phyloP scores from a whole-genome alignment of 345 rosid species.

The Passiflora organensis region DNA sequence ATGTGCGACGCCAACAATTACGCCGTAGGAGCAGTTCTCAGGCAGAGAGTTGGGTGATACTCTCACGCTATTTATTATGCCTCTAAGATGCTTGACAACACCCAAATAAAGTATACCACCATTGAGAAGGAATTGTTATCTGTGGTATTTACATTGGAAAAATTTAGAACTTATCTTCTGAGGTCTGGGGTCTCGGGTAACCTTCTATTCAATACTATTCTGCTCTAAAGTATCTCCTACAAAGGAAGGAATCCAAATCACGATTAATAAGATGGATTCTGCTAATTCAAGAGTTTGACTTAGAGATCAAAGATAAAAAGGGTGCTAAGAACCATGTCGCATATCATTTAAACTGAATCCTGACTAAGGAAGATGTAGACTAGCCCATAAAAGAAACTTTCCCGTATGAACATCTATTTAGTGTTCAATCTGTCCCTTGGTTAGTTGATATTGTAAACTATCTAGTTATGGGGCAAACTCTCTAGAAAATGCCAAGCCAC shows the following conservation, averaged over 20 bases:
- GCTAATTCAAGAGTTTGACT: not conserved
- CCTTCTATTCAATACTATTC: no score
- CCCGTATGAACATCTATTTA: not conserved
- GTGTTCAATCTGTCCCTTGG: not conserved
- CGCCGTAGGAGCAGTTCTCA: not conserved
- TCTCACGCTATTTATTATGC: no score
- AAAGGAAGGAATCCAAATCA: not conserved
- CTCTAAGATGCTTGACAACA: no score
- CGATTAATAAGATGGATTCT: not conserved
- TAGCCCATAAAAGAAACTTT: not conserved
- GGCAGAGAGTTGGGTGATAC: not conserved
- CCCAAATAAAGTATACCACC: no score
- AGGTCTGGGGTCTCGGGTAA: no score
- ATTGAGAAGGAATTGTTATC: no score
- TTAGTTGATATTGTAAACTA: not conserved
- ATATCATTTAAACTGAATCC: not conserved
- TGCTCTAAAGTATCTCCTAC: not conserved
- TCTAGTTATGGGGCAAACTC: not conserved
- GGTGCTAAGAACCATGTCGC: no score
- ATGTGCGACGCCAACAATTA: not conserved
- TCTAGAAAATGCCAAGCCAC: rapidly evolving
- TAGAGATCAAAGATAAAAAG: not conserved
- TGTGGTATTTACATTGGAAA: no score
- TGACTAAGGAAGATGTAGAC: not conserved
- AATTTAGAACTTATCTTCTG: no score